A percentile compares a stretch with the other conserved stretches of the same genome.
Evolutionary conservation across 768 basidiomycete species (phyloP).

Genomic region (Phaeotremella fagi): DNA sequence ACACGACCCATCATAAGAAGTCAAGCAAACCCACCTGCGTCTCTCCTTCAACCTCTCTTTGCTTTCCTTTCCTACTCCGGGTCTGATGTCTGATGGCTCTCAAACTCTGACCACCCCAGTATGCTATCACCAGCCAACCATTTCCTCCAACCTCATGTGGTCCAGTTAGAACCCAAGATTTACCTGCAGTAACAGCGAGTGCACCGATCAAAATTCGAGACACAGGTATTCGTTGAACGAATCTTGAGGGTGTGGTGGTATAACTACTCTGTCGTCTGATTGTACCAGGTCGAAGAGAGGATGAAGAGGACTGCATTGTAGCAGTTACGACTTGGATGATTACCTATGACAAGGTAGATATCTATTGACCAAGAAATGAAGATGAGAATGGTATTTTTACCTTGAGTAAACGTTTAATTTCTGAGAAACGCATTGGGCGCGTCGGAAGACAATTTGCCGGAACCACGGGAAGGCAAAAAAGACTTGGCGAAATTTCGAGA

Average conservation of each 20-base stretch:
- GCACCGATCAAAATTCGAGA: constrained; percentile 21
- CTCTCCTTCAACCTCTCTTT: constrained; percentile 16
- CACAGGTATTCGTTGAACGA: constrained; percentile 3
- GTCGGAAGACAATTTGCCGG: too few species aligned
- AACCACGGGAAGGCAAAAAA: too few species aligned
- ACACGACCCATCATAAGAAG: neutral
- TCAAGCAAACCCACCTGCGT: neutral
- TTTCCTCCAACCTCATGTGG: constrained; percentile 10
- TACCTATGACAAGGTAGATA: too few species aligned
- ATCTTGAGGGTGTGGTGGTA: neutral
- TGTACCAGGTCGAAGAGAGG: too few species aligned
- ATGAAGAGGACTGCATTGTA: too few species aligned
- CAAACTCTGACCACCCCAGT: constrained; percentile 22
- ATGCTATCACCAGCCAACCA: constrained; percentile 27
- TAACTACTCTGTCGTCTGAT: neutral
- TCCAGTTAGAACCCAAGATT: constrained; percentile 23
- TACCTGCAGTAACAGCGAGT: constrained; percentile 22
- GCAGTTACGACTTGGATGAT: too few species aligned
- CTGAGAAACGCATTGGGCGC: too few species aligned
- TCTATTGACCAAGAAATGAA: too few species aligned
- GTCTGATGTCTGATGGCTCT: constrained; percentile 9
- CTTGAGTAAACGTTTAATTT: too few species aligned
- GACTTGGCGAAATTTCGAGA: too few species aligned
- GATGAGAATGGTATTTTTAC: too few species aligned
- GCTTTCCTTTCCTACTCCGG: constrained; percentile 8